These are phyloP conservation scores for Phytophthora cryptogea DNA, from an alignment of 352 stramenopile species.

Conservation along the genomic window DNA sequence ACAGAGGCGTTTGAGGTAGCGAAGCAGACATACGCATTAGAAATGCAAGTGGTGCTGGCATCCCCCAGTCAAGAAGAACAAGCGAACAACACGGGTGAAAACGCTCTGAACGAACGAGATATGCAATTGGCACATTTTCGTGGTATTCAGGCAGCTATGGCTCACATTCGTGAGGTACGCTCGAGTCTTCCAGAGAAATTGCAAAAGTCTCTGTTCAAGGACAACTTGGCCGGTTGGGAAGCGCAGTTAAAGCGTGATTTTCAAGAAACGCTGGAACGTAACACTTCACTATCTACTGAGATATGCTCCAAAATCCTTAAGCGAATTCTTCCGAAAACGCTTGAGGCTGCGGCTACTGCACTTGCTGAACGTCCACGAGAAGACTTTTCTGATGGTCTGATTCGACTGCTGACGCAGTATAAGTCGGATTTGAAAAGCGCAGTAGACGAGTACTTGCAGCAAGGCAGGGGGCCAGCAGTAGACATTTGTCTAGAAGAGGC, in stretches of 20 bases:
- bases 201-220: constrained; percentile 36
- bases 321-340: constrained; percentile 41
- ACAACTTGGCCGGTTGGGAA: constrained; percentile 31
- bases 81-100: background rate
- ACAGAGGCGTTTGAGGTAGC: constrained; percentile 37
- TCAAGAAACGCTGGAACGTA: constrained; percentile 16
- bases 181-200: constrained; percentile 32
- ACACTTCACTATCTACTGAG: constrained; percentile 17
- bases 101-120: constrained; percentile 12
- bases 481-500: constrained; percentile 38
- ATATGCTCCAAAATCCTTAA: constrained; percentile 27
- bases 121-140: constrained; percentile 38
- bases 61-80: background rate
- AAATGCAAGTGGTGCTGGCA: constrained; percentile 7
- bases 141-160: constrained; percentile 31
- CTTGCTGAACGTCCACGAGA: constrained; percentile 44
- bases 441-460: constrained; percentile 43
- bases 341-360: constrained; percentile 42
- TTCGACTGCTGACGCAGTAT: constrained; percentile 58
- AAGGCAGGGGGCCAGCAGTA: constrained; percentile 32
- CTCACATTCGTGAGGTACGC: constrained; percentile 30
- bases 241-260: constrained; percentile 28
- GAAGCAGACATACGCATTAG: constrained; percentile 27
- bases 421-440: constrained; percentile 54
- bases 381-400: constrained; percentile 56